Percentiles rank a stretch among this genome's conserved stretches.
phyloP scores from a whole-genome alignment of 352 stramenopile species.

The Phytophthora pini region DNA sequence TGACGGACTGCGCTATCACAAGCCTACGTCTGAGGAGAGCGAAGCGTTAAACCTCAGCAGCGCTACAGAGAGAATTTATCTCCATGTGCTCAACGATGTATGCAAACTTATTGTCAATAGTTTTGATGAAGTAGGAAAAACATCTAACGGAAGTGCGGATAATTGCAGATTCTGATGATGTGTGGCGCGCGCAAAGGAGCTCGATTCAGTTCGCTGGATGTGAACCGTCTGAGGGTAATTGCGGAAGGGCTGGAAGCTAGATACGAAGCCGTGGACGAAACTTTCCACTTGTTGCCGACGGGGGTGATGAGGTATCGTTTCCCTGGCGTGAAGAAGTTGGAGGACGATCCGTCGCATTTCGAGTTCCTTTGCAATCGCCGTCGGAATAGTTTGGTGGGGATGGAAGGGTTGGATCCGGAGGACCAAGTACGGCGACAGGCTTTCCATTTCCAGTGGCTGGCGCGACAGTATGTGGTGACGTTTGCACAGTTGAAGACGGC shows the following conservation, averaged over 20 bases:
- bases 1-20: conserved; percentile 86
- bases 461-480: conserved; percentile 65
- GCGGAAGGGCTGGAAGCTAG: conserved; percentile 55
- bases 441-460: conserved; percentile 78
- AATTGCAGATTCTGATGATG: conserved; percentile 69
- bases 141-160: conserved; percentile 1
- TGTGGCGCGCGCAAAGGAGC: conserved; percentile 82
- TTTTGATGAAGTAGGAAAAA: neutral
- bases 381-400: conserved; percentile 34
- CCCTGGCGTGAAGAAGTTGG: conserved; percentile 54
- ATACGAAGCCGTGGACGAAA: conserved; percentile 60
- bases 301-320: conserved; percentile 78
- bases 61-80: conserved; percentile 69
- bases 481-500: conserved; percentile 61
- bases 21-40: conserved; percentile 77
- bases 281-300: conserved; percentile 59
- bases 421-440: conserved; percentile 55
- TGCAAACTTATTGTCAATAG: conserved; percentile 2
- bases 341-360: conserved; percentile 64
- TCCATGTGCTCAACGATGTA: conserved; percentile 86
- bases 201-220: conserved; percentile 78
- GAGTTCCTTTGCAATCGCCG: conserved; percentile 40
- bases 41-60: conserved; percentile 74
- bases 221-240: conserved; percentile 59
- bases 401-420: conserved; percentile 28